These are phyloP conservation scores for Teratosphaeria viscida DNA, from an alignment of 2,329 filamentous ascomycete genomes.

Conservation along the genomic window DNA sequence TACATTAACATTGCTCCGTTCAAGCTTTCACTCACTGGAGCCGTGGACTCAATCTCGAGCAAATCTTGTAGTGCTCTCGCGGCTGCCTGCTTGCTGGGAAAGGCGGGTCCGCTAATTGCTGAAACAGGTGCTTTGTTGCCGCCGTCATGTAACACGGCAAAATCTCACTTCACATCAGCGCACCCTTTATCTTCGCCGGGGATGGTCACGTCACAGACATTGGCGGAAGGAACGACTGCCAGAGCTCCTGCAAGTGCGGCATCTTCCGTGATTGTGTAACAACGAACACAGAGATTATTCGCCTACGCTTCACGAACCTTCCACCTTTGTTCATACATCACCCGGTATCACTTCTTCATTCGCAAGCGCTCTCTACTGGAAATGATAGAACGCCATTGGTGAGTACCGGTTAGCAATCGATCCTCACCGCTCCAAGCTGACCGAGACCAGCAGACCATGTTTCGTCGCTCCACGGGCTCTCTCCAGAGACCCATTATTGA, in stretches of 20 bases:
- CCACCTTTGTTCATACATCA: not conserved
- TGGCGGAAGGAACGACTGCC: not conserved
- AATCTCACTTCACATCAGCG: not conserved
- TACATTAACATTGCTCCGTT: not conserved
- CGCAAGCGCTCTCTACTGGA: not conserved
- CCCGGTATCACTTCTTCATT: not conserved
- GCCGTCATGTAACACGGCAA: not conserved
- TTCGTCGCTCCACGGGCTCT: not conserved
- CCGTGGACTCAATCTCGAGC: not conserved
- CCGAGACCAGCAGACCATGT: not conserved
- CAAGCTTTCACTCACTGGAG: not conserved
- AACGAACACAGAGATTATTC: not conserved
- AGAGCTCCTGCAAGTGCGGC: not conserved
- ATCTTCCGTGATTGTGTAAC: not conserved
- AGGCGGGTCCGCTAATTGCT: not conserved
- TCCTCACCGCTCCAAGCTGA: not conserved
- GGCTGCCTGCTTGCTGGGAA: not conserved
- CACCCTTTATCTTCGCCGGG: not conserved
- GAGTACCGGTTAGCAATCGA: not conserved
- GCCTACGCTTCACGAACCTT: not conserved
- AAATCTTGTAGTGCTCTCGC: not conserved
- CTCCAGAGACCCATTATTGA: not conserved
- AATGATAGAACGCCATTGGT: not conserved
- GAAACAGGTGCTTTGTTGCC: not conserved
- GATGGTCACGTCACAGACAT: not conserved